Percentiles rank a stretch among this genome's conserved stretches.
These are phyloP conservation scores for Trichoderma cornu-damae DNA, from an alignment of 2,329 filamentous ascomycete genomes.

Conservation along the genomic window DNA sequence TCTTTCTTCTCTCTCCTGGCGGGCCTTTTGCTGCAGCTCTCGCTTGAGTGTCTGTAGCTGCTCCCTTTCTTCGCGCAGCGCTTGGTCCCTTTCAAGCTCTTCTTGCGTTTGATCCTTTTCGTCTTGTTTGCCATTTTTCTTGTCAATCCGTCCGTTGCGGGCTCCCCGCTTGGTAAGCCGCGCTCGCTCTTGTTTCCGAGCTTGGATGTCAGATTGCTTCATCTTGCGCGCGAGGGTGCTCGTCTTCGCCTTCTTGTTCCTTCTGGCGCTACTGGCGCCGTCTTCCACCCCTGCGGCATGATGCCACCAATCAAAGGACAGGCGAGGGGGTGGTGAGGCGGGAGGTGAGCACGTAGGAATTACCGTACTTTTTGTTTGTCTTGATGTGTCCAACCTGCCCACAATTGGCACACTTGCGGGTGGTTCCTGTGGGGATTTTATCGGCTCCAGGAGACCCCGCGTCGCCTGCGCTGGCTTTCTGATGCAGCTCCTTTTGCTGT, in stretches of 20 bases:
- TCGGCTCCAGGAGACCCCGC: conserved; percentile 47
- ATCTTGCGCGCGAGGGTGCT: conserved; percentile 23
- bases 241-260: conserved; percentile 22
- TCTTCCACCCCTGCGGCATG: conserved; percentile 20
- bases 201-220: conserved; percentile 24
- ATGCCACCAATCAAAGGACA: conserved; percentile 34
- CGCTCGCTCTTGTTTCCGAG: conserved; percentile 15
- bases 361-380: conserved; percentile 89
- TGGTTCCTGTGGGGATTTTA: conserved; percentile 60
- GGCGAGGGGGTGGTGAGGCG: conserved; percentile 27
- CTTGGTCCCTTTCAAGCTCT: conserved; percentile 20
- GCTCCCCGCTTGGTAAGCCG: conserved; percentile 13
- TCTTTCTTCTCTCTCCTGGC: conserved; percentile 19
- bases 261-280: conserved; percentile 7
- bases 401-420: conserved; percentile 95
- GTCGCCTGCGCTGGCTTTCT: conserved; percentile 40
- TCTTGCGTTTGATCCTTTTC: conserved; percentile 21
- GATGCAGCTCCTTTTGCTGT: conserved; percentile 69
- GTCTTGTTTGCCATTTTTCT: conserved; percentile 16
- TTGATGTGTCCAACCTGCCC: conserved; percentile 97
- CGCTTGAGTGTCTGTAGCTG: conserved; percentile 21
- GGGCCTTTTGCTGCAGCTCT: conserved; percentile 21
- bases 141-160: conserved; percentile 13
- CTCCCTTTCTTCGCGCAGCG: conserved; percentile 20
- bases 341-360: conserved; percentile 23